phyloP scores from a whole-genome alignment of 1,284 basidiomycete genomes.

The Ganoderma sp. region DNA sequence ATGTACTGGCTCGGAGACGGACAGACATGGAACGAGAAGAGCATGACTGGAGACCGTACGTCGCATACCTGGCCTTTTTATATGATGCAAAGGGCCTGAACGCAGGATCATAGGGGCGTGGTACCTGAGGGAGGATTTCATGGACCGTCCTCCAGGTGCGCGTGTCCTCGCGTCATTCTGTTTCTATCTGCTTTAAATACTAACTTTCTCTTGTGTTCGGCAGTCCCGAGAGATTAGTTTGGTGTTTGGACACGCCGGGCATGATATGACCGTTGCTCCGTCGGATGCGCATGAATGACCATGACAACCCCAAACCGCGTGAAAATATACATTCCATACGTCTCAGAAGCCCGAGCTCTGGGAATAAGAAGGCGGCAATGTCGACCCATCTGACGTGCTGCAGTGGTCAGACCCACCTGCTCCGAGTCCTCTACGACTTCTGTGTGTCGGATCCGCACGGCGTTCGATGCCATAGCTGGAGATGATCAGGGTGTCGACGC shows the following conservation, averaged over 20 bases:
- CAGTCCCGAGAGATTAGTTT: background rate
- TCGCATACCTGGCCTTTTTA: slow-evolving; percentile 14
- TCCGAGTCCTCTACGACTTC: background rate
- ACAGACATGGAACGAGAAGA: slow-evolving; percentile 51
- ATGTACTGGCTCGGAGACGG: slow-evolving; percentile 68
- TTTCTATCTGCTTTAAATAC: background rate
- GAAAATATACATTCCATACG: background rate
- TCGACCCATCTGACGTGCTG: background rate
- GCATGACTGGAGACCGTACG: slow-evolving; percentile 54
- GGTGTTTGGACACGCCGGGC: background rate
- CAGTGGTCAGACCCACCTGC: too few relatives aligned
- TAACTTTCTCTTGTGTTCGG: background rate
- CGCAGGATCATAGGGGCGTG: slow-evolving; percentile 46
- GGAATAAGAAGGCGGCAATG: background rate
- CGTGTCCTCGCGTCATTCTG: background rate
- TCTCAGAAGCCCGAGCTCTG: background rate
- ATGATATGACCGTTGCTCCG: background rate
- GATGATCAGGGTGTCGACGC: background rate
- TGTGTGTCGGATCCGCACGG: background rate
- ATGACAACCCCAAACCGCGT: background rate
- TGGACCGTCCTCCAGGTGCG: slow-evolving; percentile 38
- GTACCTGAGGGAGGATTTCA: slow-evolving; percentile 51
- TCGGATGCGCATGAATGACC: background rate
- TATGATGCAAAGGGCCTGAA: background rate
- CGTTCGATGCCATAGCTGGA: background rate